A percentile compares a stretch with the other conserved stretches of the same genome.
Evolutionary conservation across 805 yeast species (phyloP).

Genomic region (Nakazawaea anatomiae): DNA sequence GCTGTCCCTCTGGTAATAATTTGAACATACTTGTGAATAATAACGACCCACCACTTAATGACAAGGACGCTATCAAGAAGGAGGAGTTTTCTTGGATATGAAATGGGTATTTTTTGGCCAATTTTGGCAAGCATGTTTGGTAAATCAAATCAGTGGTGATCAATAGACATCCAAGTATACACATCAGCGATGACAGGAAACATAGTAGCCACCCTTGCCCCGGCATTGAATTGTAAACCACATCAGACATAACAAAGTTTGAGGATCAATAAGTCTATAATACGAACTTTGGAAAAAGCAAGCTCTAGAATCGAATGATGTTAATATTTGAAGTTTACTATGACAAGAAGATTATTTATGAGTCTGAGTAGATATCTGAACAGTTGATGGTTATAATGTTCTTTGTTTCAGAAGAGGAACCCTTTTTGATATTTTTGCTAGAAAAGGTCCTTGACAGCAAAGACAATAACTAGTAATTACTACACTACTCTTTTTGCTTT

Average conservation of each 20-base stretch:
- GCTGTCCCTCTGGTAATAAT: slow-evolving; percentile 63
- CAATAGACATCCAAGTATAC: slow-evolving; percentile 64
- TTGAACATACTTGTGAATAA: slow-evolving; percentile 71
- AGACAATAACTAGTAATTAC: too few species aligned
- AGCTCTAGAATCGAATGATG: too few species aligned
- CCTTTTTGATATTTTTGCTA: too few species aligned
- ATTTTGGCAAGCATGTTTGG: slow-evolving; percentile 32
- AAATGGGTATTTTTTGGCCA: slow-evolving; percentile 38
- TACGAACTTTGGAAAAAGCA: too few species aligned
- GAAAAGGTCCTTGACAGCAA: too few species aligned
- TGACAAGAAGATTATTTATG: too few species aligned
- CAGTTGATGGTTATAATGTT: too few species aligned
- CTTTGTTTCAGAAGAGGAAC: too few species aligned
- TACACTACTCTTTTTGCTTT: too few species aligned
- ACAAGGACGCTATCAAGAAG: slow-evolving; percentile 68
- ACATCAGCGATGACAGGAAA: slow-evolving; percentile 58
- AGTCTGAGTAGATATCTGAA: too few species aligned
- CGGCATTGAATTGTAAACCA: not conserved
- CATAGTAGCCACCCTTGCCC: slow-evolving; percentile 65
- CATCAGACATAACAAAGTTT: too few species aligned
- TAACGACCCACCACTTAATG: slow-evolving; percentile 79
- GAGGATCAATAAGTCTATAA: not conserved
- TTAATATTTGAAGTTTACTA: too few species aligned
- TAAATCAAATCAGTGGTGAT: slow-evolving; percentile 59
- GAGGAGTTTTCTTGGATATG: slow-evolving; percentile 51